Base-by-base conservation (phyloP, 2,329 filamentous ascomycete genomes). In the Aaosphaeria pasadenensis region DNA sequence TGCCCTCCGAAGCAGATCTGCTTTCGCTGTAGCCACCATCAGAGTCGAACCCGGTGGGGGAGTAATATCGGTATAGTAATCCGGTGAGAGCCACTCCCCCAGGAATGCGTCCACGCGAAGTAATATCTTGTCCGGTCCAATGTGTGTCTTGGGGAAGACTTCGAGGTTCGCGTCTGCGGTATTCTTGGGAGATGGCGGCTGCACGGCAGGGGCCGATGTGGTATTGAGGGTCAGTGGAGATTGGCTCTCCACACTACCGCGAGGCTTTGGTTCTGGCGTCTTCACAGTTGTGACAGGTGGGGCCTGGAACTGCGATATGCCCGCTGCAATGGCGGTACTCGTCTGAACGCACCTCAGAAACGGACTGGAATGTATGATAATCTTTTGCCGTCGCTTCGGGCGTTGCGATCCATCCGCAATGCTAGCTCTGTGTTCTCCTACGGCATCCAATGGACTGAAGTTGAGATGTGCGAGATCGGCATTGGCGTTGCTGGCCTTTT, bases 261-360 rank as follows among this genome's bases (percentile, higher is more conserved):
- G 36, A 40, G 52, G 59, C 28, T 54, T 47, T 33, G 54, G 33
- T 7, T 54, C 47, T 9, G 58, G 57, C 30, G 50, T 47, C 30
- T 57, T 58, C 52, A 59, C 40, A 40, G 57, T 57, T 45, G 57
- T 50, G 48, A 57, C 50, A n/a, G 62, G 43, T 60, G 63, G 72
- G 47, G 57, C 67, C 54, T 70, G 82, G 72, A 66, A 84, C 58
- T 89, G 84, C 6, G 87, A 86, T 42, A 97, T 83, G 29, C 92
- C 92, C 5, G 92, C 86, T 61, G 87, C 87, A 63, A 97, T 89
- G 30, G 86, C 91, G 44, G 96, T 83, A 9, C 91, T 89, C 0
- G 92, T 96, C 71, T 99, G 92, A 11, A 96, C 80, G 68, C 94
- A 99, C 71, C 94, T 84, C 45, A 96, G 75, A 64, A 92, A 99